Evolutionary conservation across 768 basidiomycete genomes (phyloP).

Genomic region (Pleurotus djamor): DNA sequence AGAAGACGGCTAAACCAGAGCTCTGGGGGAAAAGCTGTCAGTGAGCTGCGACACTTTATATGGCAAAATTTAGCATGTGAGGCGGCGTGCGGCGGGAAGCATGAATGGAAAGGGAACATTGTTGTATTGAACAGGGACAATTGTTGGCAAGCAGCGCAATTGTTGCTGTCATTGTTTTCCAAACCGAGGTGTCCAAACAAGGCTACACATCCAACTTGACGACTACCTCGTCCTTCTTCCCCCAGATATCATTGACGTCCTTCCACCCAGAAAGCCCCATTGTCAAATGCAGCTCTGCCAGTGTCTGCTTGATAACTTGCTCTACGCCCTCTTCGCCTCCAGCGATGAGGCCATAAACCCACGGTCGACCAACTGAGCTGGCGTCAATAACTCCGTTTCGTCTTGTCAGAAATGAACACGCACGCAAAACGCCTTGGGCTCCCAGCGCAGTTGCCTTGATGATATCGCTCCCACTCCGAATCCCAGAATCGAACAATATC

Average conservation of each 20-base stretch:
- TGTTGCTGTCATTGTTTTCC: neutral
- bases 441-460: slow-evolving; percentile 84
- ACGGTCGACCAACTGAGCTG: slow-evolving; percentile 63
- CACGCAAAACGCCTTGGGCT: slow-evolving; percentile 75
- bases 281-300: slow-evolving; percentile 66
- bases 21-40: neutral
- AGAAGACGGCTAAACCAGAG: slow-evolving; percentile 4
- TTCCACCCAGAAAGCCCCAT: slow-evolving; percentile 62
- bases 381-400: neutral
- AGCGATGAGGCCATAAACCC: slow-evolving; percentile 68
- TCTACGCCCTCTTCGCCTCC: slow-evolving; percentile 74
- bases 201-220: slow-evolving; percentile 16
- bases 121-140: slow-evolving; percentile 1
- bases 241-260: slow-evolving; percentile 58
- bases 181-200: neutral
- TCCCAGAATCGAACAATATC: slow-evolving; percentile 75
- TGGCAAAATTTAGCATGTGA: neutral
- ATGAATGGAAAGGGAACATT: neutral
- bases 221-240: slow-evolving; percentile 49
- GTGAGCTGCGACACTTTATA: slow-evolving; percentile 1
- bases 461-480: slow-evolving; percentile 80
- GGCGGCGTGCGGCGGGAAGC: neutral
- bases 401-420: slow-evolving; percentile 21
- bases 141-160: neutral
- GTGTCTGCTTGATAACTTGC: slow-evolving; percentile 62